phyloP scores from a whole-genome alignment of 257 asterid genomes.

The Solanum chiquidenum region DNA sequence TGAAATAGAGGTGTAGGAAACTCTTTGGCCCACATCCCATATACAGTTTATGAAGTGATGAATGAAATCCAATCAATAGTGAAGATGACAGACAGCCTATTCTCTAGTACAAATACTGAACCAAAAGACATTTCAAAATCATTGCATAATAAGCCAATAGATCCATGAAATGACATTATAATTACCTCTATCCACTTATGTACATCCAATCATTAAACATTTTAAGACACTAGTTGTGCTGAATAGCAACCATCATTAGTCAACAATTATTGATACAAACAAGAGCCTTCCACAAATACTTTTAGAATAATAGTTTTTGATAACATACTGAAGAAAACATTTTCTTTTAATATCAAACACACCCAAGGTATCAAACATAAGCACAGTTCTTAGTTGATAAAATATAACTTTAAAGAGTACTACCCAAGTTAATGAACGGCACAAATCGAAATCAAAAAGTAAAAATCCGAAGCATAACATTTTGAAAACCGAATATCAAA shows the following conservation, averaged over 20 bases:
- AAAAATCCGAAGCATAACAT: background rate
- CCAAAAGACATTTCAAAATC: background rate
- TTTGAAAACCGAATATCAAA: background rate
- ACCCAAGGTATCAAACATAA: too few species aligned
- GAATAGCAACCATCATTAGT: background rate
- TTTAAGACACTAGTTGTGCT: background rate
- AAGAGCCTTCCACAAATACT: too few species aligned
- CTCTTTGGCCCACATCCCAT: background rate
- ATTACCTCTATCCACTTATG: background rate
- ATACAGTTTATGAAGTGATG: background rate
- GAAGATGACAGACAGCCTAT: background rate
- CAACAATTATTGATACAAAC: background rate
- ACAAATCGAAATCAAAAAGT: background rate
- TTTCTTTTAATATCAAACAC: too few species aligned
- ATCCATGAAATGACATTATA: background rate
- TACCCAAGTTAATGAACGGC: background rate
- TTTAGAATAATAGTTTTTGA: too few species aligned
- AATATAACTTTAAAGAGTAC: background rate
- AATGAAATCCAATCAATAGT: background rate
- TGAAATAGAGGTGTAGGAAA: background rate
- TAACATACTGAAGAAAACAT: too few species aligned
- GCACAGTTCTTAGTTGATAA: background rate
- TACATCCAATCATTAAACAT: background rate
- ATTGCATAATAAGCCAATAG: background rate
- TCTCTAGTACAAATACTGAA: background rate